Percentiles rank a stretch among this genome's conserved stretches.
Conservation (phyloP, 352 stramenopile species). For the Pythium plurisporium region DNA sequence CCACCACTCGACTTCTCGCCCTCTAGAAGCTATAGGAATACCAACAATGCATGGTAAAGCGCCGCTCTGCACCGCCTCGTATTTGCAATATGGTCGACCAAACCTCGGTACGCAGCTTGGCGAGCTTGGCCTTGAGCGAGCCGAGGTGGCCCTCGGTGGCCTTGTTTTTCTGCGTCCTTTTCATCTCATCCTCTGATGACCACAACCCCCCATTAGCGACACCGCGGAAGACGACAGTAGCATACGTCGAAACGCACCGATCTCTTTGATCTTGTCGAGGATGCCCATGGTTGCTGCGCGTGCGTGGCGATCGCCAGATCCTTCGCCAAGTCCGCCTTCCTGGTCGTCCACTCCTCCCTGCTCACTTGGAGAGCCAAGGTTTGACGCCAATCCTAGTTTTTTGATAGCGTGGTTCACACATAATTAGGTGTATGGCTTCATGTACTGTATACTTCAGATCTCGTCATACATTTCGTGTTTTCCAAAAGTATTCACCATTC, state of each 20-base stretch:
- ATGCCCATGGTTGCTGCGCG: constrained; percentile 79
- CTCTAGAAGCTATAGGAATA: constrained; percentile 64
- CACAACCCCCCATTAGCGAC: no score
- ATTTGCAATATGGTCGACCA: neutral
- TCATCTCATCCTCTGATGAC: constrained; percentile 96
- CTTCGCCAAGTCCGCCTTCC: neutral
- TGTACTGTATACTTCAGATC: neutral
- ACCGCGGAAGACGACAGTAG: neutral
- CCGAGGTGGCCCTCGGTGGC: constrained; percentile 89
- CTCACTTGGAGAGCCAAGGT: neutral
- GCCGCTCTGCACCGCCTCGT: no score
- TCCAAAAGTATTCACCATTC: constrained; percentile 12
- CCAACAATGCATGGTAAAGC: no score
- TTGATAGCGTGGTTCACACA: constrained; percentile 14
- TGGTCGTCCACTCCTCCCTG: constrained; percentile 8
- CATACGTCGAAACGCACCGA: constrained; percentile 52
- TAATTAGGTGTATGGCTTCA: neutral
- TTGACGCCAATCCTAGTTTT: neutral
- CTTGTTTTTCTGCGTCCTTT: constrained; percentile 99
- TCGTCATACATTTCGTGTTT: neutral
- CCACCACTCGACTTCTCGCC: constrained; percentile 71
- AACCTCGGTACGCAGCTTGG: constrained; percentile 97
- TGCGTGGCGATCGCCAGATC: neutral
- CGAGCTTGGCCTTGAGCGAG: constrained; percentile 97
- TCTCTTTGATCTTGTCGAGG: constrained; percentile 92